Base-by-base conservation (phyloP, 2,329 filamentous ascomycete species). In the Microcyclosporella mali region DNA sequence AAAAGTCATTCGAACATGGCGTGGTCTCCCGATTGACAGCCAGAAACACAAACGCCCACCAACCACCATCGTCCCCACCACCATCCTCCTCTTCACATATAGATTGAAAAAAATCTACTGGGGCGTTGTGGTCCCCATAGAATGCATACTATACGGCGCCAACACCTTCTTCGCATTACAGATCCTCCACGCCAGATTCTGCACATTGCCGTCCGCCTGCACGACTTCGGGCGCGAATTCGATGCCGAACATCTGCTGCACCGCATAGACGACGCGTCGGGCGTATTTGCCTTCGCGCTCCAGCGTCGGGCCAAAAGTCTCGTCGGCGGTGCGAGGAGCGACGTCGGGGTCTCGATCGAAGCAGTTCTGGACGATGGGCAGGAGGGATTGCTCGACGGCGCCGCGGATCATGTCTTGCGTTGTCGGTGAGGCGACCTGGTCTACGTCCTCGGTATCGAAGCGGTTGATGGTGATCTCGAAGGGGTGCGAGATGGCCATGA, bases 151-250 rank as follows among this genome's bases (percentile, higher is more conserved):
- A 54, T 73, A 74, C 27, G 71, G 71, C 41, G 70, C 70, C 59
- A 97, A 66, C 52, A 95, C 92, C 67, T 89, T 87, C 72, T 95
- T 95, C 28, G 92, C 92, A 63, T 94, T 94, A 64, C 85, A 92
- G 51, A 98, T 86, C 59, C 92, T 78, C 89, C 90, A 95, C 4
- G 89, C 88, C 50, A 98, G 70, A 61, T 94, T 95, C 59, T 77
- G 80, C 46, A 97, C 85, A 55, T 83, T 94, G 4, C 92, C 88
- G 68, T 98, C 92, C 0, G 89, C 88, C 40, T 85, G 81, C 25
- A 98, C 92, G 1, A 97, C 90, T 33, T 88, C 87, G 0, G 89
- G 84, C 1, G 92, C 87, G 61, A 98, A 89, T 64, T 98, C 92
- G 47, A 98, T 85, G 39, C 89, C 92, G 63, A 98, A 84, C 88